Conservation (phyloP, 2,329 filamentous ascomycete genomes). For the Cercospora canescens region DNA sequence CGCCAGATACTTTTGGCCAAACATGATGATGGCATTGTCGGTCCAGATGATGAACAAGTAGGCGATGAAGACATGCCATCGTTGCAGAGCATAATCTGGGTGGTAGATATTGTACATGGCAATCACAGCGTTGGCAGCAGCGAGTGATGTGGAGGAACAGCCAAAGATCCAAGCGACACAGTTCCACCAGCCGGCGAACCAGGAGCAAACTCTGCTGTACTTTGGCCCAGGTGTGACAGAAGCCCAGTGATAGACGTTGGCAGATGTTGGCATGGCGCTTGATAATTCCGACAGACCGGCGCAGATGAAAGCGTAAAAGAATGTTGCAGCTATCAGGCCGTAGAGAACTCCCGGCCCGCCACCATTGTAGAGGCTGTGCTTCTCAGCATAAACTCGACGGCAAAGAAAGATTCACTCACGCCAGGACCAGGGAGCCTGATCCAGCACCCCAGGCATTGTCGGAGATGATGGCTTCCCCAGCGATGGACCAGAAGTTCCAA, state of each 20-base stretch:
- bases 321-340: slow-evolving; percentile 49
- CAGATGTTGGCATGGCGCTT: slow-evolving; percentile 37
- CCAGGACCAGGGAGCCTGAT: slow-evolving; percentile 27
- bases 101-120: slow-evolving; percentile 53
- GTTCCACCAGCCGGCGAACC: slow-evolving; percentile 54
- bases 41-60: slow-evolving; percentile 52
- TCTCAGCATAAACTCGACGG: neutral
- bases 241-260: slow-evolving; percentile 55
- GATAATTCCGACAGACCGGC: slow-evolving; percentile 54
- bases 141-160: slow-evolving; percentile 43
- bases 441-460: slow-evolving; percentile 37
- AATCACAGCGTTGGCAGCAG: slow-evolving; percentile 48
- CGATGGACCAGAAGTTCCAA: slow-evolving; percentile 50
- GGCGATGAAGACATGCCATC: slow-evolving; percentile 54
- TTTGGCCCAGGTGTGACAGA: slow-evolving; percentile 49
- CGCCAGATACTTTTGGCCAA: slow-evolving; percentile 58
- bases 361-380: slow-evolving; percentile 45
- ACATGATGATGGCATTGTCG: slow-evolving; percentile 50
- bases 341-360: slow-evolving; percentile 50
- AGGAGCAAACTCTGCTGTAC: slow-evolving; percentile 50
- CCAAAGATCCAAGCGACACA: slow-evolving; percentile 53
- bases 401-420: slow-evolving; percentile 27
- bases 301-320: slow-evolving; percentile 54
- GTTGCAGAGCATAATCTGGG: slow-evolving; percentile 45
- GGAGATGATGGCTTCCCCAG: slow-evolving; percentile 42